These are phyloP conservation scores for Cytospora paraplurivora DNA, from an alignment of 2,329 filamentous ascomycete genomes.

Conservation along the genomic window DNA sequence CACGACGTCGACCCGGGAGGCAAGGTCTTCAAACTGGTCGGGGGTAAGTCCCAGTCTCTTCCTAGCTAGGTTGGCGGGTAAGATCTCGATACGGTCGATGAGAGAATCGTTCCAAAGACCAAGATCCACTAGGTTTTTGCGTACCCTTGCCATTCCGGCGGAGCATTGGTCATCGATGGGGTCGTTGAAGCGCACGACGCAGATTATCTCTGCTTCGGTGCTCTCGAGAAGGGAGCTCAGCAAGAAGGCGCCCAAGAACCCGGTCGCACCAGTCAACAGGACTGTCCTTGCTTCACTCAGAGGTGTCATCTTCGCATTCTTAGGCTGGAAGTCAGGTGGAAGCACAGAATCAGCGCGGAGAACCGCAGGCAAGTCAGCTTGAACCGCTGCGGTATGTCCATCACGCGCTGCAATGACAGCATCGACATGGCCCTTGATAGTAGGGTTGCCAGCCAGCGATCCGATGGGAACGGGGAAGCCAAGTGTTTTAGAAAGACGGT, in stretches of 20 bases:
- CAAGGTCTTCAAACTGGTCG: conserved; percentile 66
- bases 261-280: conserved; percentile 73
- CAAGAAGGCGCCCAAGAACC: conserved; percentile 75
- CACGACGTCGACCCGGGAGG: conserved; percentile 68
- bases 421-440: conserved; percentile 71
- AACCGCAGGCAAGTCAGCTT: conserved; percentile 72
- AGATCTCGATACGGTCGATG: conserved; percentile 75
- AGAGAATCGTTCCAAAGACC: conserved; percentile 77
- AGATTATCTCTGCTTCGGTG: conserved; percentile 70
- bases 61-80: conserved; percentile 72
- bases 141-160: conserved; percentile 70
- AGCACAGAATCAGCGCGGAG: conserved; percentile 67
- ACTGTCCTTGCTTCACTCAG: conserved; percentile 69
- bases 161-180: conserved; percentile 65
- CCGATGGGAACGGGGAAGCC: conserved; percentile 73
- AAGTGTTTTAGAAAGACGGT: conserved; percentile 67
- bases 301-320: conserved; percentile 54
- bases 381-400: conserved; percentile 72
- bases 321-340: conserved; percentile 68
- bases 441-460: conserved; percentile 70
- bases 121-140: conserved; percentile 75
- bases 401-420: conserved; percentile 72
- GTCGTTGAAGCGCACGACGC: conserved; percentile 72
- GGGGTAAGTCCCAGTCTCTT: conserved; percentile 68
- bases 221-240: conserved; percentile 68